A percentile compares a stretch with the other conserved stretches of the same genome.
Conservation (phyloP, 202 grass and related monocot genomes). For the Schoenoplectus tabernaemontani region DNA sequence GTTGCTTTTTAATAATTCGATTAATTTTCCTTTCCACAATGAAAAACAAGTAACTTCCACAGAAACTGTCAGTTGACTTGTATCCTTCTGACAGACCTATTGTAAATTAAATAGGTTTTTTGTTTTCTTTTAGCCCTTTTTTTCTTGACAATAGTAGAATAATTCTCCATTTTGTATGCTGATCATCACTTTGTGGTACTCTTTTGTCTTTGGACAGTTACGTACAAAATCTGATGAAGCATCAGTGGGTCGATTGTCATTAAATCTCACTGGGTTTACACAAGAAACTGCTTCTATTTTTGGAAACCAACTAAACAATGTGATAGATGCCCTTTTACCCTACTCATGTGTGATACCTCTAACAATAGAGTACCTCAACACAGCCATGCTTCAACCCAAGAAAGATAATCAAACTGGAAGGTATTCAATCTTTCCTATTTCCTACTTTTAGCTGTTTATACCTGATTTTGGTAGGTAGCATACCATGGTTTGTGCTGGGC, state of each 20-base stretch:
- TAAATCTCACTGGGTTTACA: constrained; percentile 86
- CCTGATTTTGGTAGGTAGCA: neutral
- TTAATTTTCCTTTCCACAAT: neutral
- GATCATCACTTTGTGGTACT: neutral
- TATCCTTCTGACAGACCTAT: neutral
- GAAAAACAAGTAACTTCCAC: neutral
- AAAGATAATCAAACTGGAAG: constrained; percentile 94
- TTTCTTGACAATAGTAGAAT: neutral
- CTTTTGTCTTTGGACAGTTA: constrained; percentile 38
- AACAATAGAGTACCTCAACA: constrained; percentile 83
- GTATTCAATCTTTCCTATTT: constrained; percentile 22
- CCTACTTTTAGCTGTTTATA: neutral
- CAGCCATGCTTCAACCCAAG: constrained; percentile 63
- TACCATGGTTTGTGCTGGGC: neutral
- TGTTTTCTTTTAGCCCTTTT: neutral
- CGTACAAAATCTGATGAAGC: constrained; percentile 65
- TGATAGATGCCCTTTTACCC: constrained; percentile 60
- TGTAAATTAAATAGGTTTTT: neutral
- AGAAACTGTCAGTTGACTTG: neutral
- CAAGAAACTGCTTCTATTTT: constrained; percentile 82
- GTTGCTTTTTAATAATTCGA: neutral
- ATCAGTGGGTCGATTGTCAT: constrained; percentile 72
- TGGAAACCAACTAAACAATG: constrained; percentile 42
- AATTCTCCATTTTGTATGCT: constrained; percentile 12
- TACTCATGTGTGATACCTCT: constrained; percentile 71